Base-by-base conservation (phyloP, 2,329 filamentous ascomycete genomes). In the Trichoderma brevicompactum region DNA sequence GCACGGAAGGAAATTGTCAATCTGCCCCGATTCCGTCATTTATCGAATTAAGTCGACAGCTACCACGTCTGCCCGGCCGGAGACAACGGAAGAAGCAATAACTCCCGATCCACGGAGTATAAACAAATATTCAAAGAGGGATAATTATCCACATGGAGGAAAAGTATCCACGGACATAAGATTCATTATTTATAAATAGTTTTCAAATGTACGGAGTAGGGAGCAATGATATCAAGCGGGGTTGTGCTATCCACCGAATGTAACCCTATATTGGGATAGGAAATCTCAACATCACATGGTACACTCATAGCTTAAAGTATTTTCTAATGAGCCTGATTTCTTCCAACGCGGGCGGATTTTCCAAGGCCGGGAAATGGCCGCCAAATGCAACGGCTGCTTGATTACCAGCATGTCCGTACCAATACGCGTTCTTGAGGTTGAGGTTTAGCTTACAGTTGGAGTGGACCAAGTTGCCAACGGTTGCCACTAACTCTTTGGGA, bases 401-500 rank as follows among this genome's bases (percentile, higher is more conserved):
- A 15, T 19, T 36, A 44, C 49, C 43, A 59, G 55, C 55, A 48
- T 28, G 19, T 48, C 23, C 12, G 17, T 46, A 12, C 0, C 5
- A 17, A 5, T 1, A 15, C 17, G 7, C 5, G 13, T 8, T n/a
- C 38, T 28, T 17, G 12, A 10, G 19, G 19, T 9, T 3, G 38
- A 8, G 6, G 34, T 19, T n/a, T 38, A 12, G 49, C 67, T 65
- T 38, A 68, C 65, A 58, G 23, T 52, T 61, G 36, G 65, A 68
- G 10, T 63, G 64, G 1, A 71, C 70, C n/a, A 71, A 36, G 41
- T 71, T 71, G 15, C 69, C 70, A 36, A 69, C 46, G 19, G 59
- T 64, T 23, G 55, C 64, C 12, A 63, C 66, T 8, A 69, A 6
- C 9, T 52, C 65, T 43, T 41, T 36, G 2, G 70, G 69, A 13